Conservation (phyloP, 2,329 filamentous ascomycete species). For the Ophiostoma ulmi region DNA sequence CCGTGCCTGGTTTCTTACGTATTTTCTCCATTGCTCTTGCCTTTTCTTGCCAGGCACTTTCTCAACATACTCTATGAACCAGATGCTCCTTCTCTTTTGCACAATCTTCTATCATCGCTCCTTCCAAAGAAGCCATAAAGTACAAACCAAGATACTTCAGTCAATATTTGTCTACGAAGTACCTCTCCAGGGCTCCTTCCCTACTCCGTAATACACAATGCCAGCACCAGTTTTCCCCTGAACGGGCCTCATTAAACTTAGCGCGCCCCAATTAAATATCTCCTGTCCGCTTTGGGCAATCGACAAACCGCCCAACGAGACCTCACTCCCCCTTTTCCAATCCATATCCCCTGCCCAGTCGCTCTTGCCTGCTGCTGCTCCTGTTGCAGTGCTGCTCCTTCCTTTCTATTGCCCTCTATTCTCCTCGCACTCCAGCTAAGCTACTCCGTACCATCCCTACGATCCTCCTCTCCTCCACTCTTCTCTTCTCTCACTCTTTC, state of each 20-base stretch:
- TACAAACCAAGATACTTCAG: background rate
- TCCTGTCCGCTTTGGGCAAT: conserved; percentile 37
- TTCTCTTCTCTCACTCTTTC: conserved; percentile 28
- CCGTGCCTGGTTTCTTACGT: background rate
- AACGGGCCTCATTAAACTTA: conserved; percentile 40
- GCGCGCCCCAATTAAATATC: conserved; percentile 37
- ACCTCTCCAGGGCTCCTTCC: conserved; percentile 8
- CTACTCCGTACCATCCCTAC: background rate
- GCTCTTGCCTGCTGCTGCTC: conserved; percentile 17
- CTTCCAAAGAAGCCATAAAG: background rate
- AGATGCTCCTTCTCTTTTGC: background rate
- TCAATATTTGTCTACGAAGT: background rate
- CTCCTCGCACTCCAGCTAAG: conserved; percentile 14
- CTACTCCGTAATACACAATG: background rate
- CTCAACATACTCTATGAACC: no score
- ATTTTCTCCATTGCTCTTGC: background rate
- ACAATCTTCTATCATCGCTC: background rate
- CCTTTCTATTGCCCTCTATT: background rate
- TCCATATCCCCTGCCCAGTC: conserved; percentile 26
- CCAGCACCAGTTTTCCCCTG: conserved; percentile 26
- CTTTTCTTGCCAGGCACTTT: background rate
- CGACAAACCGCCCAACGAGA: conserved; percentile 31
- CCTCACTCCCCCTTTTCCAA: conserved; percentile 30
- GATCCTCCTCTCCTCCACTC: conserved; percentile 18
- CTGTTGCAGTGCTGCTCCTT: conserved; percentile 10